Evolutionary conservation across 805 yeast genomes (phyloP).

Genomic region (Candida multigemmis): DNA sequence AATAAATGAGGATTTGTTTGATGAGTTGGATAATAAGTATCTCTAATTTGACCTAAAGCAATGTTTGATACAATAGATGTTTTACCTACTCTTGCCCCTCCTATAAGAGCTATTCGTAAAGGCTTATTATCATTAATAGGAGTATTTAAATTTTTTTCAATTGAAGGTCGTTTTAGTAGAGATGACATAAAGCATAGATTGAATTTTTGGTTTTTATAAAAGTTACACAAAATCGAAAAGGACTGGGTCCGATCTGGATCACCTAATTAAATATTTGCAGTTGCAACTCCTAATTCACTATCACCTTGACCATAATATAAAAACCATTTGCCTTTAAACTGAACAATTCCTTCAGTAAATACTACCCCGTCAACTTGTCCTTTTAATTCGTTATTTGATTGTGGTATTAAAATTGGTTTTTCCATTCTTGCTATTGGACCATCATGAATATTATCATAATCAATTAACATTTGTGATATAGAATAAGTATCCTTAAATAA

Average conservation of each 20-base stretch:
- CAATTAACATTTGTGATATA: slow-evolving; percentile 31
- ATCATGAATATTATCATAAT: slow-evolving; percentile 21
- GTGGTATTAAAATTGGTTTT: slow-evolving; percentile 24
- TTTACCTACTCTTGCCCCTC: slow-evolving; percentile 53
- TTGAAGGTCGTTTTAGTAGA: slow-evolving; percentile 2
- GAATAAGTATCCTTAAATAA: slow-evolving; percentile 22
- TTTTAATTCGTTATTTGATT: slow-evolving; percentile 19
- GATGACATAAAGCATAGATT: no score
- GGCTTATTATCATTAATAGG: slow-evolving; percentile 27
- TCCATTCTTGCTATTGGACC: slow-evolving; percentile 33
- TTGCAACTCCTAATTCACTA: slow-evolving; percentile 32
- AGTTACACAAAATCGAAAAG: neutral
- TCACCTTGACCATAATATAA: slow-evolving; percentile 37
- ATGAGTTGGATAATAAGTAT: slow-evolving; percentile 69
- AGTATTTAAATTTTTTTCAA: neutral
- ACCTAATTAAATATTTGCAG: slow-evolving; percentile 9
- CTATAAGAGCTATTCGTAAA: slow-evolving; percentile 49
- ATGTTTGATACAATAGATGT: slow-evolving; percentile 46
- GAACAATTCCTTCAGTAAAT: slow-evolving; percentile 34
- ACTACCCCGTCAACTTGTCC: slow-evolving; percentile 36
- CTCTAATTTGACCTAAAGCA: slow-evolving; percentile 42
- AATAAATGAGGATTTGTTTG: slow-evolving; percentile 51
- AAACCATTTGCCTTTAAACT: slow-evolving; percentile 32
- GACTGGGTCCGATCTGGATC: neutral
- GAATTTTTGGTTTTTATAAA: neutral